phyloP scores from a whole-genome alignment of 352 stramenopile species.

The Pythium rishiriense region DNA sequence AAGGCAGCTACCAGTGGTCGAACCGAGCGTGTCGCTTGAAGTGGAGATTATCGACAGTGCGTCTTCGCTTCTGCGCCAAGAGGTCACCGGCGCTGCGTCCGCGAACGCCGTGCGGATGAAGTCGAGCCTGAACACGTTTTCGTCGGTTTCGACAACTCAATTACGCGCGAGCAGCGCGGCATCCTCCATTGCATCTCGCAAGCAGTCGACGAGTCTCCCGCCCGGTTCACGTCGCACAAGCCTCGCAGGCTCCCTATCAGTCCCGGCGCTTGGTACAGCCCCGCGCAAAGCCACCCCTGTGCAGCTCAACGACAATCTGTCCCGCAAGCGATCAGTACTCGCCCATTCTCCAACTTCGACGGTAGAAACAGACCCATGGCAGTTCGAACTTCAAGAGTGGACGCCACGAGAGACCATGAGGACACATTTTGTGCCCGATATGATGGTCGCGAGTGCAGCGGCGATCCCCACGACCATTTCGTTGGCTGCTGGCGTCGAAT shows the following conservation, averaged over 20 bases:
- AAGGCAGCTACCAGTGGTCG: conserved; percentile 6
- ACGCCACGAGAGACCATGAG: neutral
- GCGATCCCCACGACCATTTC: conserved; percentile 20
- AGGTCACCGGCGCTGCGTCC: conserved; percentile 6
- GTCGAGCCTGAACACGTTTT: conserved; percentile 26
- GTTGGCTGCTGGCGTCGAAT: conserved; percentile 42
- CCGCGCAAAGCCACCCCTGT: conserved; percentile 2
- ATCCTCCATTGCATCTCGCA: conserved; percentile 1
- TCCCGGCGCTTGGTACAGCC: neutral
- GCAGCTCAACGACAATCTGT: conserved; percentile 24
- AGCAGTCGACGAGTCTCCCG: neutral
- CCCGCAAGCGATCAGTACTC: conserved; percentile 10
- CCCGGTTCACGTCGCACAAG: conserved; percentile 3
- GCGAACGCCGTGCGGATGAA: conserved; percentile 26
- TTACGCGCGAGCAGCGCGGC: neutral
- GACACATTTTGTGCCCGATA: conserved; percentile 18
- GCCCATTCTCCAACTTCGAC: neutral
- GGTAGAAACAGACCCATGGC: conserved; percentile 13
- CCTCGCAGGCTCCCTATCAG: conserved; percentile 13
- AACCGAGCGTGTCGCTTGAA: conserved; percentile 14
- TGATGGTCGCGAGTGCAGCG: conserved; percentile 23
- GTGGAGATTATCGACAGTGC: conserved; percentile 26
- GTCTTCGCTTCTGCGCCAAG: conserved; percentile 10
- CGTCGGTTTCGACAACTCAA: conserved; percentile 13
- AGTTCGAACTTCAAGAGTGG: conserved; percentile 13